These are phyloP conservation scores for Tulasnella sp. DNA, from an alignment of 768 basidiomycete species.

Conservation along the genomic window DNA sequence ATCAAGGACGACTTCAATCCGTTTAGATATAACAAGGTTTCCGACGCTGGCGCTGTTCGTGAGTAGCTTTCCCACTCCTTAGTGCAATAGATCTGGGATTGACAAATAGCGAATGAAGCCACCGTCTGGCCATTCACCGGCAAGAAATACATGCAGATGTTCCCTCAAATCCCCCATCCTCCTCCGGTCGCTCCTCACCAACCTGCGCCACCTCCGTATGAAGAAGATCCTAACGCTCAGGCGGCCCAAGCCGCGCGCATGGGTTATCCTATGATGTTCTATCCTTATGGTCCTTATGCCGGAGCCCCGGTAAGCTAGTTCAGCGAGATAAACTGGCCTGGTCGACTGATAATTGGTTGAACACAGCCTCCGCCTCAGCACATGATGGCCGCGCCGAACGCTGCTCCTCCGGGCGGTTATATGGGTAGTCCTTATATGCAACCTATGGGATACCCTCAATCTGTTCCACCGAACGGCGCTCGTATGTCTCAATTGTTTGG, in stretches of 20 bases:
- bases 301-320: slow-evolving; percentile 44
- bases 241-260: slow-evolving; percentile 33
- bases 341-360: not conserved
- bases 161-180: slow-evolving; percentile 39
- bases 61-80: slow-evolving; percentile 26
- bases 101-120: slow-evolving; percentile 30
- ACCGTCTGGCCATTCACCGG: slow-evolving; percentile 82
- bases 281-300: slow-evolving; percentile 57
- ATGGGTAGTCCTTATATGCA: slow-evolving; percentile 77
- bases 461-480: slow-evolving; percentile 67
- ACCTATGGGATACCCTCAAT: slow-evolving; percentile 71
- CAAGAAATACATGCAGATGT: slow-evolving; percentile 72
- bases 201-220: slow-evolving; percentile 64
- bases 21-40: slow-evolving; percentile 78
- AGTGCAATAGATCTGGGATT: not conserved
- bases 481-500: slow-evolving; percentile 18
- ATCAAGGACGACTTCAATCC: slow-evolving; percentile 97
- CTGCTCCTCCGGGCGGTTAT: slow-evolving; percentile 64
- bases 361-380: slow-evolving; percentile 33
- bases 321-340: not conserved
- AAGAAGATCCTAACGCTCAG: slow-evolving; percentile 59
- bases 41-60: slow-evolving; percentile 64
- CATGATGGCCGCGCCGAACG: slow-evolving; percentile 75
- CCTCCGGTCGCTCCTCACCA: slow-evolving; percentile 43
- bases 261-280: slow-evolving; percentile 38